A percentile compares a stretch with the other conserved stretches of the same genome.
Evolutionary conservation across 176 grass and related monocot genomes (phyloP).

Genomic region (Zizania latifolia): DNA sequence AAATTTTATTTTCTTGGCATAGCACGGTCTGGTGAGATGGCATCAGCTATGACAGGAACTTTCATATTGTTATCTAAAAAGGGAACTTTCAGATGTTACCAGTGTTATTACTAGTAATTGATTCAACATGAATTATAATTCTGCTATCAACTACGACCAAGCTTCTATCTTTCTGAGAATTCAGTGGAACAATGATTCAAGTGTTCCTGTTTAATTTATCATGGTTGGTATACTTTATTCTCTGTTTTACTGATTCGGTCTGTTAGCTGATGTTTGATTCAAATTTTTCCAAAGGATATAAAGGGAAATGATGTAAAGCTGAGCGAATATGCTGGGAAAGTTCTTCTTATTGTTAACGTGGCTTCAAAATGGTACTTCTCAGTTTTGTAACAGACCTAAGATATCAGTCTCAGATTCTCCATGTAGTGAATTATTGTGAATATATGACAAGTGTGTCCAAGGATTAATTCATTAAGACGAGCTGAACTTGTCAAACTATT

Average conservation of each 20-base stretch:
- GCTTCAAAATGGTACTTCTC: constrained; percentile 59
- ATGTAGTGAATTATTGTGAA: background rate
- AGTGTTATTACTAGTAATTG: background rate
- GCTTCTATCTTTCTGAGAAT: background rate
- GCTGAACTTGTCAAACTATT: background rate
- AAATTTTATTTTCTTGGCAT: no score
- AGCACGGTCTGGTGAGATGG: background rate
- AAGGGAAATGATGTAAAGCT: constrained; percentile 39
- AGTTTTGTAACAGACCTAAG: background rate
- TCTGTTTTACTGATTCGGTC: background rate
- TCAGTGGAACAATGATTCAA: background rate
- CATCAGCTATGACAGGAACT: background rate
- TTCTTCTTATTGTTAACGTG: constrained; percentile 75
- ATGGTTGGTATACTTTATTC: no score
- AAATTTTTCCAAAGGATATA: constrained; percentile 54
- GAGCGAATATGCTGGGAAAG: constrained; percentile 53
- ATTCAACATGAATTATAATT: background rate
- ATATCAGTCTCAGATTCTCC: background rate
- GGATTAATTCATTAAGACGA: background rate
- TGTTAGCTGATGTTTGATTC: background rate
- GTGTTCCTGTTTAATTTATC: background rate
- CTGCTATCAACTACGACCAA: background rate
- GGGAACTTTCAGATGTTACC: background rate
- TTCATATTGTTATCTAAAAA: no score
- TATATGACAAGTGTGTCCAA: background rate